Base-by-base conservation (phyloP, 805 yeast species). In the Wickerhamiella galacta region DNA sequence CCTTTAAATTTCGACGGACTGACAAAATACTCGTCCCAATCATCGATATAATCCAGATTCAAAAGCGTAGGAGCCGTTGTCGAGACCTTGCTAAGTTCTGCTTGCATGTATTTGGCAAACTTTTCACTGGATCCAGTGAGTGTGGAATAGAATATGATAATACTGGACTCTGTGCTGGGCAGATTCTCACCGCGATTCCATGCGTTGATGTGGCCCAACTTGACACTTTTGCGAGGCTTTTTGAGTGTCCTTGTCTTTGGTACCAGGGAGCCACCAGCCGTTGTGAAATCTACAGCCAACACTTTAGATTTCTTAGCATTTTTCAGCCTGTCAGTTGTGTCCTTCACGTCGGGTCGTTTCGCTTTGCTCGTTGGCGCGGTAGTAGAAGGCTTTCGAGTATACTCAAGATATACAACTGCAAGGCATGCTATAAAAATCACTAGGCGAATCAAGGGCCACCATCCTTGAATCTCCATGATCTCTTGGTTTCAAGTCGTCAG, bases 81-180 rank as follows among this genome's bases (percentile, higher is more conserved):
- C 30, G 56, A 43, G 1, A 52, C 48, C 11, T 50, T 26, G 4
- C 45, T 38, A 25, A 68, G 43, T 4, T 40, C 51, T 2, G 61
- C 60, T 20, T 53, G 46, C 12, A 82, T 55, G 11, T 53, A 48
- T 12, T 58, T 58, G 1, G 94, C 94, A 19, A 72, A 66, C 41
- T 78, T 61, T 44, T 74, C 73, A 0, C 92, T 68, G 1, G 92
- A 61, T 8, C 95, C 95, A 3, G 93, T 85, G 37, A 83, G 58
- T 0, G 94, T 76, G 6, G 95, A 75, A 54, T 78, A 83, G 45
- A 83, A 79, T 3, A 83, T 67, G 37, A 67, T 63, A 24, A 76
- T 58, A 34, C 73, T 72, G 1, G 82, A 66, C 19, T 66, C 66
- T 19, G 63, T 20, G 4, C 44, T 36, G 8, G 51, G 44, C 22